Conservation (phyloP, 2,329 filamentous ascomycete species). For the Xylaria sp. region DNA sequence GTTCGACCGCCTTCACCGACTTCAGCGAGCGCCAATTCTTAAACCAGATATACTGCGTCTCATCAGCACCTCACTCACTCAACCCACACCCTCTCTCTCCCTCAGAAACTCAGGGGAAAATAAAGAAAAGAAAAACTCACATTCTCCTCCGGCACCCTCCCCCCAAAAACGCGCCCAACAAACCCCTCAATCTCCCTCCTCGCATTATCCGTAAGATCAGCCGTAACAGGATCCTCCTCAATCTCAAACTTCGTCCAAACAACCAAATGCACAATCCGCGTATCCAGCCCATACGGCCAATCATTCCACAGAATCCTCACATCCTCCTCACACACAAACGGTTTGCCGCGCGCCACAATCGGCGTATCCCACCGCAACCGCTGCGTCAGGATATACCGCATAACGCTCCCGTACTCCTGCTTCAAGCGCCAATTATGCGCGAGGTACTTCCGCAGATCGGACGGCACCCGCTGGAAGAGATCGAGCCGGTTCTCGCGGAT, state of each 20-base stretch:
- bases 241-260: slow-evolving; percentile 90
- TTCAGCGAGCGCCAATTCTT: slow-evolving; percentile 86
- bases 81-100: too few species aligned
- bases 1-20: slow-evolving; percentile 80
- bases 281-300: slow-evolving; percentile 87
- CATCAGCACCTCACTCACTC: too few species aligned
- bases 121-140: slow-evolving; percentile 37
- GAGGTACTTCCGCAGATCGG: slow-evolving; percentile 72
- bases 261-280: slow-evolving; percentile 74
- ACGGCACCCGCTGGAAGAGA: slow-evolving; percentile 70
- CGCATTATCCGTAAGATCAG: slow-evolving; percentile 61
- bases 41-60: slow-evolving; percentile 60
- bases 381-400: slow-evolving; percentile 67
- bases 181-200: slow-evolving; percentile 64
- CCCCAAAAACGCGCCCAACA: slow-evolving; percentile 61
- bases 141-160: slow-evolving; percentile 44
- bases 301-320: slow-evolving; percentile 79
- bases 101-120: too few species aligned
- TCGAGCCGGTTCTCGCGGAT: slow-evolving; percentile 64
- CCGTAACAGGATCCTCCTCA: slow-evolving; percentile 59
- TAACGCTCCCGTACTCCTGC: slow-evolving; percentile 66
- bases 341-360: slow-evolving; percentile 32
- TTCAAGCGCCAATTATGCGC: slow-evolving; percentile 61
- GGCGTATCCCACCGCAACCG: slow-evolving; percentile 63
- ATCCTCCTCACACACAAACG: slow-evolving; percentile 49